A percentile compares a stretch with the other conserved stretches of the same genome.
Conservation (phyloP, 768 basidiomycete genomes). For the Leccinum rimulosum region DNA sequence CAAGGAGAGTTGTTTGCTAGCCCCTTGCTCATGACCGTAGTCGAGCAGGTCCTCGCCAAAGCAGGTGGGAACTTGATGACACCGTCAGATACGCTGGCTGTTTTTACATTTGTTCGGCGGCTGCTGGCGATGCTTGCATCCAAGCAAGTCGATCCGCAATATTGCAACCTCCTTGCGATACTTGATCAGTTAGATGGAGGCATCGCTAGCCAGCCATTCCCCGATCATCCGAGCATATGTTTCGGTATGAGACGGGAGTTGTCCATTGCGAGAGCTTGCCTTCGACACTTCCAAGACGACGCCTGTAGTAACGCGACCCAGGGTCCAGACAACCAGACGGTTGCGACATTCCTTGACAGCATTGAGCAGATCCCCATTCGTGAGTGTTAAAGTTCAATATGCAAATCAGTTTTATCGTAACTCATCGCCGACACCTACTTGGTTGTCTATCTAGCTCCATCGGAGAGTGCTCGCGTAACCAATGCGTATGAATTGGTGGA, state of each 20-base stretch:
- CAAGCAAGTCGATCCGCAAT: constrained; percentile 47
- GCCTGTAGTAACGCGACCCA: not conserved
- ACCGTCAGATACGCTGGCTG: constrained; percentile 59
- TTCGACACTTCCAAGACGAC: constrained; percentile 31
- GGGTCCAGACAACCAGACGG: constrained; percentile 9
- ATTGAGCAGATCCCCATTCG: constrained; percentile 45
- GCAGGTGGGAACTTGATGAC: constrained; percentile 50
- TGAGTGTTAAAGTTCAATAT: constrained; percentile 32
- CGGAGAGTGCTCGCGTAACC: constrained; percentile 31
- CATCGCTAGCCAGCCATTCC: constrained; percentile 32
- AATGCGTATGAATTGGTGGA: constrained; percentile 61
- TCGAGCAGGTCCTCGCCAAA: constrained; percentile 78
- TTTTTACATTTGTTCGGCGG: constrained; percentile 63
- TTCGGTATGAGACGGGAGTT: constrained; percentile 47
- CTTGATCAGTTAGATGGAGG: constrained; percentile 38
- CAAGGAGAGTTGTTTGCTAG: constrained; percentile 48
- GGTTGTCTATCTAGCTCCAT: constrained; percentile 35
- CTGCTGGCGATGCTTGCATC: constrained; percentile 56
- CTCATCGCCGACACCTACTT: not conserved
- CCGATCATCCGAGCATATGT: constrained; percentile 34
- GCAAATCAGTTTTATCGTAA: not conserved
- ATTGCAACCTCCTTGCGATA: constrained; percentile 32
- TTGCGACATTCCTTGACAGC: constrained; percentile 44
- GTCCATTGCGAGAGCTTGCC: constrained; percentile 36
- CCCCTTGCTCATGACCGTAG: constrained; percentile 73